Base-by-base conservation (phyloP, 2,329 filamentous ascomycete genomes). In the Colletotrichum theobromicola region DNA sequence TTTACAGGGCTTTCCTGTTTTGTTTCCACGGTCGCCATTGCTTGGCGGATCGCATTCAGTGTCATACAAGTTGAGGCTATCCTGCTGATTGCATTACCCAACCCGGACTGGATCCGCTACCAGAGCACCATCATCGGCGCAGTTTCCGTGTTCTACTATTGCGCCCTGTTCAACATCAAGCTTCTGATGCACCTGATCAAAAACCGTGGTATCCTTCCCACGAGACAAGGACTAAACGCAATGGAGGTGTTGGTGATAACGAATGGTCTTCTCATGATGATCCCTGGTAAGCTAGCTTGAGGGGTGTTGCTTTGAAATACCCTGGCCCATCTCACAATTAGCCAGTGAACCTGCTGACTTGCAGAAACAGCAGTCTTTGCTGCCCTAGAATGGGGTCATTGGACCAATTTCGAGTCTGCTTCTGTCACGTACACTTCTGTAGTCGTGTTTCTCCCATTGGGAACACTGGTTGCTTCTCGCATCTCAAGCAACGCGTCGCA, bases 231-330 rank as follows among this genome's bases (percentile, higher is more conserved):
- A 0, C 78, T 91, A 50, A 87, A 82, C 0, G 85, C 88, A 7
- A 88, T 91, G 84, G 89, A 91, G 77, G 85, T 90, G 9, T 82
- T 91, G 28, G 84, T 90, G 65, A 87, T 90, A 77, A 88, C 88
- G 63, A 91, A 91, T 46, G 89, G 88, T 13, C 76, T 90, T 2
- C 82, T 91, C 68, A 91, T 91, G 90, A 77, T 90, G 18, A 79
- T 90, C 12, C 89, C 89, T n/a, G 87, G 89, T 90, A 80, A 61
- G 84, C 80, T 18, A 32, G 24, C 26, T 55, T 12, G 26, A 21
- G 30, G 28, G 32, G n/a, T 21, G 57, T 15, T 18, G 15, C n/a
- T 24, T 61, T 16, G 18, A 34, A 32, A 18, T 24, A 35, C 13
- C n/a, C 18, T 18, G 28, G 21, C 24, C 16, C 67, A 16, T 13